Percentiles rank a stretch among this genome's conserved stretches.
These are phyloP conservation scores for Oidiodendron maius DNA, from an alignment of 495 filamentous ascomycete genomes.

Conservation along the genomic window DNA sequence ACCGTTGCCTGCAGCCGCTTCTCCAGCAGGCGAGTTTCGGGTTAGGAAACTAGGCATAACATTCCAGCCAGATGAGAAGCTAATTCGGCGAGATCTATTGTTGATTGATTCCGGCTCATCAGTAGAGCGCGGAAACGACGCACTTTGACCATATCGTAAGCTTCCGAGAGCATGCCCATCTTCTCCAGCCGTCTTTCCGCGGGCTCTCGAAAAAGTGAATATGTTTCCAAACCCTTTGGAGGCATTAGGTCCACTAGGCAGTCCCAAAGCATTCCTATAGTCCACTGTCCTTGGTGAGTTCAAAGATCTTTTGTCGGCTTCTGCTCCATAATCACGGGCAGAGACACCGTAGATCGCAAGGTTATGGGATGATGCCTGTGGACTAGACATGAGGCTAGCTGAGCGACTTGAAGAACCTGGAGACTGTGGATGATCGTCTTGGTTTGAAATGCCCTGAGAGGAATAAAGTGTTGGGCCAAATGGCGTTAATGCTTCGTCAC, in stretches of 20 bases:
- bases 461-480: slow-evolving; percentile 29
- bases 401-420: slow-evolving; percentile 63
- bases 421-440: slow-evolving; percentile 54
- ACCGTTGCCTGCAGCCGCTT: slow-evolving; percentile 27
- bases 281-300: slow-evolving; percentile 25
- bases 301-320: slow-evolving; percentile 26
- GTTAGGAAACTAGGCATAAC: slow-evolving; percentile 47
- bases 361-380: slow-evolving; percentile 53
- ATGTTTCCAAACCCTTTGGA: slow-evolving; percentile 45
- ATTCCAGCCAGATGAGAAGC: slow-evolving; percentile 44
- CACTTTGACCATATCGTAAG: slow-evolving; percentile 71
- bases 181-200: slow-evolving; percentile 57
- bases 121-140: slow-evolving; percentile 62
- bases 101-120: slow-evolving; percentile 38
- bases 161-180: slow-evolving; percentile 65
- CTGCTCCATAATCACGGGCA: slow-evolving; percentile 21
- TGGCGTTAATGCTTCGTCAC: slow-evolving; percentile 22
- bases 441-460: slow-evolving; percentile 33
- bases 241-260: slow-evolving; percentile 8
- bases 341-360: slow-evolving; percentile 36
- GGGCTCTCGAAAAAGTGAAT: slow-evolving; percentile 61
- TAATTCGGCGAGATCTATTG: slow-evolving; percentile 40
- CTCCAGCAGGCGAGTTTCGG: slow-evolving; percentile 27
- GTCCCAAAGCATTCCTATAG: slow-evolving; percentile 24
- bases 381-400: slow-evolving; percentile 62